A percentile compares a stretch with the other conserved stretches of the same genome.
Conservation (phyloP, 73 alveolate genomes). For the Paramecium pentaurelia region DNA sequence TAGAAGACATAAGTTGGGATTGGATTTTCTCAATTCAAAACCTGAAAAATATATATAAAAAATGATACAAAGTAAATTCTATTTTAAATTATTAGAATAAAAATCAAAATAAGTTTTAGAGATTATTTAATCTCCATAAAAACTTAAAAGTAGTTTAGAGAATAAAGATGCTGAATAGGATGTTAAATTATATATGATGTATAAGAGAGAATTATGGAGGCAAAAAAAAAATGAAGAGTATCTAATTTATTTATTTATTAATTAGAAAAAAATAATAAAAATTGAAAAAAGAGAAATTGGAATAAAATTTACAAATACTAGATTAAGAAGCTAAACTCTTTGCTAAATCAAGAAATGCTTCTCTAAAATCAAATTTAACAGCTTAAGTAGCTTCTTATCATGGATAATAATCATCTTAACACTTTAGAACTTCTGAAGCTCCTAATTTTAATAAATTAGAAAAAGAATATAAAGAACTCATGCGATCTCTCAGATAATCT, state of each 20-base stretch:
- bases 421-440: neutral
- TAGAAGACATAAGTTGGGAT: neutral
- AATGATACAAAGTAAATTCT: neutral
- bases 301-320: neutral
- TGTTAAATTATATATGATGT: constrained; percentile 1
- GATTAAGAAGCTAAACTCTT: neutral
- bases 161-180: neutral
- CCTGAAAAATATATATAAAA: constrained; percentile 7
- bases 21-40: neutral
- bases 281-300: neutral
- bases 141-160: neutral
- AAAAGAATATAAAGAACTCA: constrained; percentile 10
- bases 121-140: neutral
- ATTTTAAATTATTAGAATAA: neutral
- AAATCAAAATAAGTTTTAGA: neutral
- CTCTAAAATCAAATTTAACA: neutral
- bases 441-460: constrained; percentile 22
- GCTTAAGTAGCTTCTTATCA: neutral
- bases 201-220: constrained; percentile 24
- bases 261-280: neutral
- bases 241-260: neutral
- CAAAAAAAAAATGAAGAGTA: constrained; percentile 13
- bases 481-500: constrained; percentile 22
- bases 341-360: constrained; percentile 35
- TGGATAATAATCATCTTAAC: neutral